Conservation (phyloP, 78 protist species). For the Cavenderia fasciculata region DNA sequence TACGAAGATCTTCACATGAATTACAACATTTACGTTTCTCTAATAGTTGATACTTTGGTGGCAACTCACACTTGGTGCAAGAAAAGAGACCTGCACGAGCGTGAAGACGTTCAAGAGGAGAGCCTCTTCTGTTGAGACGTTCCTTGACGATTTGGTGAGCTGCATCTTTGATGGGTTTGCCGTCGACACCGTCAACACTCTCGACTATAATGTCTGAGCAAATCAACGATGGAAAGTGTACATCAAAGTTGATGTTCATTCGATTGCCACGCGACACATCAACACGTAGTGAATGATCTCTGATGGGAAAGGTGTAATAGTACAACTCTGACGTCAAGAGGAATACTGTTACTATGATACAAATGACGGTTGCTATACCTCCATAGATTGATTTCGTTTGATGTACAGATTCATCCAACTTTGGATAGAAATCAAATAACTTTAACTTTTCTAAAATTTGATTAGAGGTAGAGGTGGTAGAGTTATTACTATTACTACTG, state of each 20-base stretch:
- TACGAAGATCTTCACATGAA: conserved; percentile 36
- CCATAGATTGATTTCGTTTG: conserved; percentile 49
- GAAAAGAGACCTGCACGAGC: conserved; percentile 9
- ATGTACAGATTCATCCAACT: conserved; percentile 55
- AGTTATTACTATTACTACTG: background rate
- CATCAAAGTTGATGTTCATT: conserved; percentile 42
- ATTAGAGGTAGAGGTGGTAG: too few species aligned
- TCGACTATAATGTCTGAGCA: conserved; percentile 61
- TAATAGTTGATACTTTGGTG: background rate
- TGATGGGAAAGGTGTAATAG: conserved; percentile 53
- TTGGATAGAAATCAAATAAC: conserved; percentile 70
- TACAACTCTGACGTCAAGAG: conserved; percentile 45
- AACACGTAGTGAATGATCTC: conserved; percentile 55
- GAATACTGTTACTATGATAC: conserved; percentile 18
- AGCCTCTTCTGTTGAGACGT: conserved; percentile 29
- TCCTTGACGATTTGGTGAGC: conserved; percentile 44
- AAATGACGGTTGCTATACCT: conserved; percentile 28
- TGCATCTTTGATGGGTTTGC: conserved; percentile 63
- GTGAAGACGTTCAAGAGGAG: conserved; percentile 4
- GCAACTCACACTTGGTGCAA: background rate
- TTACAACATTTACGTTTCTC: conserved; percentile 38
- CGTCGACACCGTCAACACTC: conserved; percentile 63
- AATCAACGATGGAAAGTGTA: conserved; percentile 42
- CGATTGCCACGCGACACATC: conserved; percentile 55
- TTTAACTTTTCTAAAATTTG: conserved; percentile 27